Conservation (phyloP, 73 alveolate genomes). For the Symbiodinium pilosum region DNA sequence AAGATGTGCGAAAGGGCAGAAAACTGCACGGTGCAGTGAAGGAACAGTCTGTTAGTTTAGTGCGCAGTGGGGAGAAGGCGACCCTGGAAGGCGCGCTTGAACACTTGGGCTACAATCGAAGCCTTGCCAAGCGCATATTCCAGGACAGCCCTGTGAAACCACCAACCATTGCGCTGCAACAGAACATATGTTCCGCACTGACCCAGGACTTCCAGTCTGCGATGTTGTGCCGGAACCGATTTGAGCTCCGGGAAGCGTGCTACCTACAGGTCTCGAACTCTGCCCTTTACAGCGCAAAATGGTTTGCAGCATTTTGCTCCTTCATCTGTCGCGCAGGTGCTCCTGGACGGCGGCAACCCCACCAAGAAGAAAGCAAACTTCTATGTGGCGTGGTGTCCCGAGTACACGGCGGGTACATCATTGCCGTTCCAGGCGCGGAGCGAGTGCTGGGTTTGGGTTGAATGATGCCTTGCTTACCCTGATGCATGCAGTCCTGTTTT, state of each 20-base stretch:
- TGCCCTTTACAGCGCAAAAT: no score
- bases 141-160: no score
- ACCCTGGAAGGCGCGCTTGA: slow-evolving; percentile 20
- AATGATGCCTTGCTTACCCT: no score
- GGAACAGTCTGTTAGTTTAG: neutral
- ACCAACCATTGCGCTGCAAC: no score
- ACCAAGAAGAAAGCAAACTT: neutral
- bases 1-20: no score
- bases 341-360: slow-evolving; percentile 54
- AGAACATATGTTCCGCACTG: no score
- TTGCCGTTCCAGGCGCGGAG: slow-evolving; percentile 24
- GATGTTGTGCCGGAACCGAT: neutral
- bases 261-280: neutral
- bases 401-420: neutral
- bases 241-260: neutral
- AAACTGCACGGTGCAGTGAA: neutral
- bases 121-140: neutral
- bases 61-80: neutral
- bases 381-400: neutral
- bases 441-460: no score
- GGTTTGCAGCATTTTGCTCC: no score
- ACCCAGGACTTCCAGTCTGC: slow-evolving; percentile 8
- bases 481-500: no score
- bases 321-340: neutral
- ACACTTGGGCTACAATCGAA: neutral